Evolutionary conservation across 75 land plant species (phyloP), one percentile per base, ranked within the genome.

Genomic region (Larix kaempferi): DNA sequence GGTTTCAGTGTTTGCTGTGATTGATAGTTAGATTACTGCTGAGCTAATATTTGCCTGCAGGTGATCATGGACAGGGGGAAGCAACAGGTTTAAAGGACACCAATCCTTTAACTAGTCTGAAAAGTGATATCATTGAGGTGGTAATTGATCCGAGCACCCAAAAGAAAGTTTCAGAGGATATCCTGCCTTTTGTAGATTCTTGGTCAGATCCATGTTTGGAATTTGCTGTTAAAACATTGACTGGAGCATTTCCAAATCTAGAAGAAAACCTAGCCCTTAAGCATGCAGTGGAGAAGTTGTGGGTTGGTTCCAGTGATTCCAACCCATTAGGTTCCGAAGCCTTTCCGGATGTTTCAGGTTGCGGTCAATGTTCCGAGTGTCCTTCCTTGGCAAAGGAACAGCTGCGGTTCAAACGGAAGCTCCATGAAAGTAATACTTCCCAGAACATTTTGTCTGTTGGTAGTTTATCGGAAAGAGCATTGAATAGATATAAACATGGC

Each of bases 51-150:
- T 37, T 69, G 52, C 52, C 23, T 69, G 72, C 72, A 69, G 72
- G 35, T 69, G 72, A 69, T 69, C 72, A 69, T 69, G 52, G 21
- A 69, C 72, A 69, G 72, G 72, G 44, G 72, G 49, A n/a, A 35
- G 21, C 72, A 69, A 41, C 44, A 37, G 25, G n/a, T 44, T 37
- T 69, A 21, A 65, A 69, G 52, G 52, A 69, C 49, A 39, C 3
- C 4, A 8, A 19, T 69, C 49, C 39, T 17, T 69, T 44, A 41
- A 10, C 52, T 8, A 69, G 23, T 19, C 22, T 69, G 33, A 37
- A 41, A 69, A 69, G 49, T 35, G 35, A 69, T 69, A 39, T 39
- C 49, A 69, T 41, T 37, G 5, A 37, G 72, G 33, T 35, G n/a
- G 23, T 33, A 37, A 41, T 2, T 69, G 11, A 22, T n/a, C 72